These are phyloP conservation scores for Ophiostoma pallidulum DNA, from an alignment of 2,329 filamentous ascomycete genomes.

Conservation along the genomic window DNA sequence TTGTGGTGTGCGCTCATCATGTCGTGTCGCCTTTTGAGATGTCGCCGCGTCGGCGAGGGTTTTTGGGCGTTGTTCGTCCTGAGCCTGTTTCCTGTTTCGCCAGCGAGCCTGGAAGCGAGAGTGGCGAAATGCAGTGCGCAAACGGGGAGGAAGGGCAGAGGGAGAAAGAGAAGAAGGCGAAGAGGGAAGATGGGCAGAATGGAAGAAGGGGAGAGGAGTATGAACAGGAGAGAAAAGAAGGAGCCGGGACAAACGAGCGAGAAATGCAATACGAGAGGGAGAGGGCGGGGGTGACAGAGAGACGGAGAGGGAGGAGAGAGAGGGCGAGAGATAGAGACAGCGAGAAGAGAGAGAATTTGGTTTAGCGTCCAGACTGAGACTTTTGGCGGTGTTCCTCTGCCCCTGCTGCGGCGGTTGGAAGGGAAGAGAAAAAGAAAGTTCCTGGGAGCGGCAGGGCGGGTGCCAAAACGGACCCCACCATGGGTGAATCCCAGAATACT, in stretches of 20 bases:
- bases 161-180: neutral
- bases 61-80: too few species aligned
- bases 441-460: too few species aligned
- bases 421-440: neutral
- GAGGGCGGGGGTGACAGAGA: neutral
- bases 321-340: neutral
- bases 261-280: neutral
- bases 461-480: neutral
- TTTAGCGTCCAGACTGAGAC: neutral
- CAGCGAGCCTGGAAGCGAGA: neutral
- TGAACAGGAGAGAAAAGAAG: too few species aligned
- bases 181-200: neutral
- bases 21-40: too few species aligned
- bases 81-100: neutral
- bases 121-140: neutral
- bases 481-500: slow-evolving; percentile 7
- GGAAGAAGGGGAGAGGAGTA: too few species aligned
- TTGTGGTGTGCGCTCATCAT: slow-evolving; percentile 7
- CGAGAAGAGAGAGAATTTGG: neutral
- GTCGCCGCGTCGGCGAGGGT: too few species aligned
- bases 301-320: neutral
- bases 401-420: neutral
- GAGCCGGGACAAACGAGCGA: neutral
- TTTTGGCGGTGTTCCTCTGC: neutral
- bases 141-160: neutral